A percentile compares a stretch with the other conserved stretches of the same genome.
These are phyloP conservation scores for Ehretia macrophylla DNA, from an alignment of 257 asterid species.

Conservation along the genomic window DNA sequence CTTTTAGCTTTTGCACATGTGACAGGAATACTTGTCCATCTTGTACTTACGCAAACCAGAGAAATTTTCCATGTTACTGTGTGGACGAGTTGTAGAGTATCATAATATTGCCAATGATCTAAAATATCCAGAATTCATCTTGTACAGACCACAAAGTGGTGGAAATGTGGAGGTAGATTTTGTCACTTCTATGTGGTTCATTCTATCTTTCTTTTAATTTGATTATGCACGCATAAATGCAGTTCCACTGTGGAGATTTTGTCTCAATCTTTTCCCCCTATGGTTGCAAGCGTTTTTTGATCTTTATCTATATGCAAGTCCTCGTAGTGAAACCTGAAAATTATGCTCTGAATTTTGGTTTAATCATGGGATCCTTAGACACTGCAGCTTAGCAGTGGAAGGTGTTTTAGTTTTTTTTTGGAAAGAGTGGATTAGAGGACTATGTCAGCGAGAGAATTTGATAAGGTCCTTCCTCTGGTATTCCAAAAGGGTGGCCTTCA, in stretches of 20 bases:
- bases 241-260: background rate
- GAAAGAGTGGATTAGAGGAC: no score
- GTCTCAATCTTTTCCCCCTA: background rate
- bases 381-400: no score
- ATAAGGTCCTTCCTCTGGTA: no score
- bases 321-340: no score
- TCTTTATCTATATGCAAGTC: background rate
- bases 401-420: background rate
- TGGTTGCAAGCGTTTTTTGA: background rate
- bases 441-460: no score
- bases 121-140: slow-evolving; percentile 65
- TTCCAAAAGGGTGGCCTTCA: no score
- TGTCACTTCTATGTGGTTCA: background rate
- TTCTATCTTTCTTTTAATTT: background rate
- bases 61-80: slow-evolving; percentile 55
- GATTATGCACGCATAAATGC: no score
- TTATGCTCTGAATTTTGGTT: no score
- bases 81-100: slow-evolving; percentile 61
- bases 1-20: slow-evolving; percentile 17
- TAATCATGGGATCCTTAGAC: no score
- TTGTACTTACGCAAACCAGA: slow-evolving; percentile 59
- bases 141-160: slow-evolving; percentile 66
- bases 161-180: slow-evolving; percentile 38
- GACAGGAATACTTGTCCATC: slow-evolving; percentile 83
- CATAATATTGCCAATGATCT: slow-evolving; percentile 76